Evolutionary conservation across 495 filamentous ascomycete genomes (phyloP).

Genomic region (Neurospora africana): DNA sequence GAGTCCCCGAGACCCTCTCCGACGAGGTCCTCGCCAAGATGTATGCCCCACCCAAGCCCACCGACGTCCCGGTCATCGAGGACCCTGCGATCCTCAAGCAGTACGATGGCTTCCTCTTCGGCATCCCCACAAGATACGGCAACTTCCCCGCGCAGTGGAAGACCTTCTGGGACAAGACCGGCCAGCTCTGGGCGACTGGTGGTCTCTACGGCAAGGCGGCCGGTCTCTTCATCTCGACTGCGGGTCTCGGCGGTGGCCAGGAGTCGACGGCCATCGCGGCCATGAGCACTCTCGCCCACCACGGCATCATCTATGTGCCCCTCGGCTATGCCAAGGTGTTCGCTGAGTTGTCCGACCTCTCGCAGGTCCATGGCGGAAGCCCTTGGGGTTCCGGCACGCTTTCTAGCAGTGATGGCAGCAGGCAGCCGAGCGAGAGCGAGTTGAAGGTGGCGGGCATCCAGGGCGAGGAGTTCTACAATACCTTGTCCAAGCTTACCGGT

Average conservation of each 20-base stretch:
- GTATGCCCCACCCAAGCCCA: conserved; percentile 71
- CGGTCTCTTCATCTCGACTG: conserved; percentile 83
- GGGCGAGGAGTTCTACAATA: conserved; percentile 78
- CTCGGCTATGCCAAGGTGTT: conserved; percentile 85
- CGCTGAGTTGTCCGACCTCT: conserved; percentile 51
- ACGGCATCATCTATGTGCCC: conserved; percentile 92
- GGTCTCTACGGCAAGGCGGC: conserved; percentile 84
- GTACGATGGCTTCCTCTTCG: conserved; percentile 89
- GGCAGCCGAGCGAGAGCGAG: conserved; percentile 66
- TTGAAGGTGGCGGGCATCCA: conserved; percentile 67
- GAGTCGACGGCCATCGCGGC: conserved; percentile 74
- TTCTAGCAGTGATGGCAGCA: conserved; percentile 66
- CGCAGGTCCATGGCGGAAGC: conserved; percentile 72
- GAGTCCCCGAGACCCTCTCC: conserved; percentile 77
- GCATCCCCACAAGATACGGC: conserved; percentile 95
- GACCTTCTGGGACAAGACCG: conserved; percentile 76
- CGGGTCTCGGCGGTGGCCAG: conserved; percentile 77
- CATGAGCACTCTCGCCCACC: conserved; percentile 84
- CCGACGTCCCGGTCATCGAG: conserved; percentile 50
- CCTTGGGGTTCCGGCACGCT: conserved; percentile 96
- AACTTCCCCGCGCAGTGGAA: conserved; percentile 99
- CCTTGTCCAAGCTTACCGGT: conserved; percentile 61
- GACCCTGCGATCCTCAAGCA: conserved; percentile 56
- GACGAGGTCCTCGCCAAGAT: conserved; percentile 71
- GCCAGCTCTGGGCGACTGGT: conserved; percentile 59